A percentile compares a stretch with the other conserved stretches of the same genome.
These are phyloP conservation scores for Mycena leptocephala DNA, from an alignment of 768 basidiomycete species.

Conservation along the genomic window DNA sequence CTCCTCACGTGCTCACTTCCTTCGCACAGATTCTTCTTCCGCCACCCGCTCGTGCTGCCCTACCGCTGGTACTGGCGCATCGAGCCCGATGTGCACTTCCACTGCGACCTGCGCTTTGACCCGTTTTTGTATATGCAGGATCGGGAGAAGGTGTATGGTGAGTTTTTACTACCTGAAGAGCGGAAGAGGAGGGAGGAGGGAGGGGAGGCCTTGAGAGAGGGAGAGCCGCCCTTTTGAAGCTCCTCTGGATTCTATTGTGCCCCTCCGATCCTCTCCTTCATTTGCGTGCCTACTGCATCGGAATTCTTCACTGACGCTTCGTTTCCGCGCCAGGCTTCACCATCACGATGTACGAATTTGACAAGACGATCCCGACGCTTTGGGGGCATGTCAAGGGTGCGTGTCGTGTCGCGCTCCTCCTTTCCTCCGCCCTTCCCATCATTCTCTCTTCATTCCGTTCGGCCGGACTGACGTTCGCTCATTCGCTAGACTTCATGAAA, in stretches of 20 bases:
- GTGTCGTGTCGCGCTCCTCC: no score
- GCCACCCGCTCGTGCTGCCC: conserved; percentile 74
- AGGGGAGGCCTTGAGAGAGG: no score
- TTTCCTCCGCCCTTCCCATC: conserved; percentile 7
- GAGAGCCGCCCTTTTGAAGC: no score
- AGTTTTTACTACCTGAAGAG: conserved; percentile 21
- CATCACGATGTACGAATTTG: conserved; percentile 82
- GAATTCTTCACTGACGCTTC: no score
- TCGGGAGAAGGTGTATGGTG: conserved; percentile 78
- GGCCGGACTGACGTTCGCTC: neutral
- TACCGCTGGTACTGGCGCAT: conserved; percentile 89
- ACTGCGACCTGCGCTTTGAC: conserved; percentile 77
- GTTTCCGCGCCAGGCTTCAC: conserved; percentile 82
- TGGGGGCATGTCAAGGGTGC: conserved; percentile 81
- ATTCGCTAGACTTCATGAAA: conserved; percentile 65
- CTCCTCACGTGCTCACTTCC: no score
- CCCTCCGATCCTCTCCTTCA: no score
- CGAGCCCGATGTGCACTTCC: conserved; percentile 86
- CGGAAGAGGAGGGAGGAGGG: no score
- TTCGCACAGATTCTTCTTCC: conserved; percentile 73
- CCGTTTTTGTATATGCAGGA: conserved; percentile 85
- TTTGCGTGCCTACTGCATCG: no score
- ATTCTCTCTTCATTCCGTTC: no score
- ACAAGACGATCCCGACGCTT: conserved; percentile 81
- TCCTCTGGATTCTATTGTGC: no score